Percentiles rank a stretch among this genome's conserved stretches.
Conservation (phyloP, 768 basidiomycete species). For the Neoboletus subvelutipes region DNA sequence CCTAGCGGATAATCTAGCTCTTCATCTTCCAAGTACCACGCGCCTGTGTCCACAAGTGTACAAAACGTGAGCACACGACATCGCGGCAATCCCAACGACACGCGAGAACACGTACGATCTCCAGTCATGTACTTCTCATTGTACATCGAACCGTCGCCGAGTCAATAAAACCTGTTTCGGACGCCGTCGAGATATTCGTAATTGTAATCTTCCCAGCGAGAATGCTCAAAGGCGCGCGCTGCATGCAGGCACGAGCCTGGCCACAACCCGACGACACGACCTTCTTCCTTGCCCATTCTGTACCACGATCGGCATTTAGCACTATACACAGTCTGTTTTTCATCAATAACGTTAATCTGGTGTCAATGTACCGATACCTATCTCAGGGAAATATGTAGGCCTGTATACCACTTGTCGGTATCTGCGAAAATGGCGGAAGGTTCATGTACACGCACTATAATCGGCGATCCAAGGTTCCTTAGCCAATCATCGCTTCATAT, state of each 20-base stretch:
- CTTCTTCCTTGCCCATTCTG: slow-evolving; percentile 55
- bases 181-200: slow-evolving; percentile 46
- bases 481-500: slow-evolving; percentile 50
- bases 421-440: too few relatives aligned
- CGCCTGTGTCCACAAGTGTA: background rate
- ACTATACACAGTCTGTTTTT: slow-evolving; percentile 52
- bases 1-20: slow-evolving; percentile 16
- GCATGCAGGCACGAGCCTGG: slow-evolving; percentile 59
- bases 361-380: background rate
- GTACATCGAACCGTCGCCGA: slow-evolving; percentile 60
- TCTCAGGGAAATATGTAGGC: slow-evolving; percentile 18
- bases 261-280: slow-evolving; percentile 57
- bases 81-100: background rate
- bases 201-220: slow-evolving; percentile 65
- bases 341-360: slow-evolving; percentile 1
- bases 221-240: slow-evolving; percentile 45
- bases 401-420: background rate
- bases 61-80: background rate
- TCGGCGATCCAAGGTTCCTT: slow-evolving; percentile 64
- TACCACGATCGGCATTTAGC: slow-evolving; percentile 65
- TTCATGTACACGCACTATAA: slow-evolving; percentile 22
- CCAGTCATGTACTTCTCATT: slow-evolving; percentile 44
- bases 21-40: slow-evolving; percentile 16
- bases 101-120: slow-evolving; percentile 32
- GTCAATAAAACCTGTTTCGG: slow-evolving; percentile 54